Evolutionary conservation across 2,329 filamentous ascomycete genomes (phyloP).

Genomic region (Pyrenochaeta sp.): DNA sequence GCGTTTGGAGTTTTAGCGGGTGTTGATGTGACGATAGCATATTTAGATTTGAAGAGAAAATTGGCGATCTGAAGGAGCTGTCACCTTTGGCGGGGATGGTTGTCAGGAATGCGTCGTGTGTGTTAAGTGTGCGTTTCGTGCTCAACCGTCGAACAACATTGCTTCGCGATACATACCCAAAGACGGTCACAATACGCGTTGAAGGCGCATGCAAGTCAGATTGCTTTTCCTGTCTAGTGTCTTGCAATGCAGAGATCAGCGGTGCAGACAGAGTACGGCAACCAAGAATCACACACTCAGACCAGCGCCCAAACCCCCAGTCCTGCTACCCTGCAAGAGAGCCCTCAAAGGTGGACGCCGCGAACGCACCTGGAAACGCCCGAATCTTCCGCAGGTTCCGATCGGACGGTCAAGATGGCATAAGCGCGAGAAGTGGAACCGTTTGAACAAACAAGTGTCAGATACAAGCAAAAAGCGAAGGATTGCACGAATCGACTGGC

Average conservation of each 20-base stretch:
- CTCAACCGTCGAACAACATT: not conserved
- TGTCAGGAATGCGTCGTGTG: not conserved
- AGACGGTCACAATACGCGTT: not conserved
- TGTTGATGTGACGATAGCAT: not conserved
- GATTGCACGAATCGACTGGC: slow-evolving; percentile 5
- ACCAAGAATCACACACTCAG: not conserved
- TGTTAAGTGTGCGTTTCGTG: not conserved
- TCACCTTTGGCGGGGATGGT: too few relatives aligned
- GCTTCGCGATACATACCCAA: not conserved
- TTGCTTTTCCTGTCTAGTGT: not conserved
- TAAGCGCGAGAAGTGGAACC: not conserved
- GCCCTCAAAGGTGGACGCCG: not conserved
- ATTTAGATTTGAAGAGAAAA: not conserved
- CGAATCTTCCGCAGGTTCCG: not conserved
- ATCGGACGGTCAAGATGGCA: not conserved
- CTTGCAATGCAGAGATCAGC: not conserved
- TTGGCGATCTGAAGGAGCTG: not conserved
- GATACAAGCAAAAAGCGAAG: slow-evolving; percentile 14
- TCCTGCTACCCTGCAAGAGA: not conserved
- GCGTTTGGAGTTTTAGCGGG: not conserved
- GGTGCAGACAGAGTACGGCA: not conserved
- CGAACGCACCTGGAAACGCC: not conserved
- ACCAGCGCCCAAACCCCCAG: not conserved
- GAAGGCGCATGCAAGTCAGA: not conserved
- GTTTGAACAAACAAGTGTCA: not conserved